A percentile compares a stretch with the other conserved stretches of the same genome.
phyloP scores from a whole-genome alignment of 495 filamentous ascomycete genomes.

The Oidiodendron maius region DNA sequence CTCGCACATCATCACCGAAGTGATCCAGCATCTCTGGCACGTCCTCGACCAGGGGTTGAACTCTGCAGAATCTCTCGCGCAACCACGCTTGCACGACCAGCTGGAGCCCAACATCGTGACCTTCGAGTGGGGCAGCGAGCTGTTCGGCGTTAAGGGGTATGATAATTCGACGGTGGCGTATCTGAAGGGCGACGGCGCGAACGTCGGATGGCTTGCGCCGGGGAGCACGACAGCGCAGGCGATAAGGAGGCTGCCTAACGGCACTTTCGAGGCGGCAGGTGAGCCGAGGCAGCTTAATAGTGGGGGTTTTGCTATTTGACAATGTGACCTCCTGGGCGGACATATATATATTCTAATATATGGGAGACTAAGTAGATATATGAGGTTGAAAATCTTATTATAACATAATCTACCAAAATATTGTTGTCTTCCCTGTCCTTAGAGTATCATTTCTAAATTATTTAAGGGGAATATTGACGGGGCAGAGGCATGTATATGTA shows the following conservation, averaged over 20 bases:
- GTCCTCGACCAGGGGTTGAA: conserved; percentile 60
- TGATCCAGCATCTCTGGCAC: conserved; percentile 70
- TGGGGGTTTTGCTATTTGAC: conserved; percentile 48
- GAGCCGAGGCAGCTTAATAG: conserved; percentile 64
- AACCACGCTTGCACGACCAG: conserved; percentile 78
- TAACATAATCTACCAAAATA: too few relatives aligned
- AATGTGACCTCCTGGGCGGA: not conserved
- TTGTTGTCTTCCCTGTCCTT: too few relatives aligned
- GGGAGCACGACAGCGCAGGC: conserved; percentile 67
- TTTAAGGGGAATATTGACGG: too few relatives aligned
- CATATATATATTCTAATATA: not conserved
- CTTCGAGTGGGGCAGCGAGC: conserved; percentile 55
- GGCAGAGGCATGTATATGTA: too few relatives aligned
- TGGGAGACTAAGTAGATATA: not conserved
- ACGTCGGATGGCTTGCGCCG: conserved; percentile 66
- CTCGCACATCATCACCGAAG: conserved; percentile 79
- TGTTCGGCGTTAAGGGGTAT: conserved; percentile 31
- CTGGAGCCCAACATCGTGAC: conserved; percentile 60
- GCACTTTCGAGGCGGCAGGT: conserved; percentile 68
- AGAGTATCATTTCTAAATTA: too few relatives aligned
- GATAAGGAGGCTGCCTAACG: conserved; percentile 60
- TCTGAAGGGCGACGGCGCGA: conserved; percentile 57
- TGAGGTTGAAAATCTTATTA: too few relatives aligned
- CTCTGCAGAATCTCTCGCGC: conserved; percentile 53
- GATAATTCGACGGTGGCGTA: conserved; percentile 62